A percentile compares a stretch with the other conserved stretches of the same genome.
phyloP scores from a whole-genome alignment of 108 stramenopile genomes.

The Cyclotella kingstonii region DNA sequence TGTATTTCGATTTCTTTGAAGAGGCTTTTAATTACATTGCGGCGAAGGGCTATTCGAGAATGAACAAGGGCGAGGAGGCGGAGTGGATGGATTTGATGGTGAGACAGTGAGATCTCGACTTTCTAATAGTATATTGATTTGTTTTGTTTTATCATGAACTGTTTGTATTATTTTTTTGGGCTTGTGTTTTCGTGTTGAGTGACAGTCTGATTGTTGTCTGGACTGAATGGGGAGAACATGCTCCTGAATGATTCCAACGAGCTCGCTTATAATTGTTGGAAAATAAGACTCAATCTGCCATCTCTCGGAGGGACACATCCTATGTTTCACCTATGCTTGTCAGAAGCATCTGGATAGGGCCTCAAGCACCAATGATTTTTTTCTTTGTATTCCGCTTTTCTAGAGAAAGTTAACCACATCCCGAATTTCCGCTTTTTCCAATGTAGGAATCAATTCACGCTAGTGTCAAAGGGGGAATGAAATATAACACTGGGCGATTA shows the following conservation, averaged over 20 bases:
- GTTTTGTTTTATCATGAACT: neutral
- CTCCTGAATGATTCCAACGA: no score
- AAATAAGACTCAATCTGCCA: no score
- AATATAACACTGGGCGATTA: constrained; percentile 86
- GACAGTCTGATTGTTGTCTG: no score
- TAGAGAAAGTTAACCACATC: no score
- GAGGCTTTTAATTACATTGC: constrained; percentile 73
- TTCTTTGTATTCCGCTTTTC: constrained; percentile 6
- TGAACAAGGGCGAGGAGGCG: constrained; percentile 77
- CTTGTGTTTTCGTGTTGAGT: no score
- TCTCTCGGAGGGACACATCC: no score
- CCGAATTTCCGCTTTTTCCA: neutral
- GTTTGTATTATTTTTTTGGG: no score
- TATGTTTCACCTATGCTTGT: no score
- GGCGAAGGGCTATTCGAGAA: constrained; percentile 86
- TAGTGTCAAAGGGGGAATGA: constrained; percentile 85
- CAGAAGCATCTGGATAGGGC: no score
- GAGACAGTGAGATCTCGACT: neutral
- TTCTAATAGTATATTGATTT: neutral
- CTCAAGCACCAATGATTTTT: no score
- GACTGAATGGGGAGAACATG: no score
- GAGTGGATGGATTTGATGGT: constrained; percentile 82
- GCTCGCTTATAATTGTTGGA: no score
- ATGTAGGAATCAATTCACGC: constrained; percentile 63
- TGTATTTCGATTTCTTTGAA: constrained; percentile 88